Evolutionary conservation across 116 monocot species (phyloP), one percentile per base, ranked within the genome.

Genomic region (Phalaenopsis hybrid): DNA sequence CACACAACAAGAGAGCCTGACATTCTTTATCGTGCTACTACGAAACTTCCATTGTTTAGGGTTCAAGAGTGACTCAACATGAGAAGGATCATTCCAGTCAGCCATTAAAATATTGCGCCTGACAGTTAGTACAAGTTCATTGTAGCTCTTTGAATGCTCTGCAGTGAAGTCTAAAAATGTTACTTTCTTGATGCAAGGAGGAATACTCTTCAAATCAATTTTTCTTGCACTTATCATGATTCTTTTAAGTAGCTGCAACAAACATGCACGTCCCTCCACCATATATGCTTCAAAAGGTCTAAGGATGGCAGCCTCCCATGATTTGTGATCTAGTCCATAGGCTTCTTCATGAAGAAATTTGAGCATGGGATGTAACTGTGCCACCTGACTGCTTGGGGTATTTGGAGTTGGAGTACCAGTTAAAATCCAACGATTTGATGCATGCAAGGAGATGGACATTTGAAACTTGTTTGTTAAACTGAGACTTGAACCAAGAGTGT

Each of bases 21-120:
- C 83, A 88, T 98, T 98, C 80, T 81, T 91, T 57, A 98, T 89
- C 28, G 95, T 95, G 67, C 81, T 86, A 51, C 90, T 83, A 34
- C 98, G 93, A 59, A 93, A 91, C 83, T 93, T 94, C 98, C 98
- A 98, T 73, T 98, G 98, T 80, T 93, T 94, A 46, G 95, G 95
- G 82, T 98, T 98, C 17, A 98, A 86, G 73, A 98, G 93, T 79
- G 98, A 98, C 86, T 98, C 98, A 80, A 95, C 92, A 88, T 98
- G 98, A 82, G 98, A 95, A 80, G 98, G 98, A 88, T 98, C 98
- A 88, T 98, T 98, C 98, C 98, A 98, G 61, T 98, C 98, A 44
- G 98, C 98, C 90, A 94, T 93, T 75, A 98, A 83, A 74, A 98
- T 98, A 84, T 98, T 98, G 33, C 98, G 90, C 25, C 95, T 83